Conservation (phyloP, 2,329 filamentous ascomycete genomes). For the Boeremia lycopersici region DNA sequence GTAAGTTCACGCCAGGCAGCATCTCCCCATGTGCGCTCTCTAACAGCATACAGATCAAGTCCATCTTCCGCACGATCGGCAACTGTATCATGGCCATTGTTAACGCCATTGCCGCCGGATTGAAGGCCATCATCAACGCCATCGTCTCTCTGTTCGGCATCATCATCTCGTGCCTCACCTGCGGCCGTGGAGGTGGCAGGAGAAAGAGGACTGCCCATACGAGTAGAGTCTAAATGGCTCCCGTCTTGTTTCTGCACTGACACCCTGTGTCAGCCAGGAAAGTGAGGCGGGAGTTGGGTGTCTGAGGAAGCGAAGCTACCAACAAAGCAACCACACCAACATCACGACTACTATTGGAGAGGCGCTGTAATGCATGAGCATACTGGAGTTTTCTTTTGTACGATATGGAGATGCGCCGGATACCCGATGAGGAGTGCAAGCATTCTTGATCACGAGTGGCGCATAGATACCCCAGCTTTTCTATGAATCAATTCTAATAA, state of each 20-base stretch:
- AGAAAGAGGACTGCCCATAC: too few species aligned
- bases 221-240: conserved; percentile 45
- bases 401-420: conserved; percentile 15
- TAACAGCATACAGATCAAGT: conserved; percentile 46
- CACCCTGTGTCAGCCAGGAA: conserved; percentile 19
- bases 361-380: conserved; percentile 16
- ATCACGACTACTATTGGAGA: neutral
- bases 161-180: conserved; percentile 57
- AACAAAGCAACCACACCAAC: neutral
- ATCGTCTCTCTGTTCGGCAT: conserved; percentile 57
- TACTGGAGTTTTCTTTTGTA: conserved; percentile 18
- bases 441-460: conserved; percentile 26
- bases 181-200: conserved; percentile 53
- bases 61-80: conserved; percentile 55
- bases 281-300: conserved; percentile 23
- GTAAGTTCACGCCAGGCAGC: conserved; percentile 60
- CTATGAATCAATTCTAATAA: conserved; percentile 23
- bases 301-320: conserved; percentile 11
- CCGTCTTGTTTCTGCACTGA: conserved; percentile 21
- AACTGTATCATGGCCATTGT: conserved; percentile 55
- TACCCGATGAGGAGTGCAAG: conserved; percentile 16
- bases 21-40: neutral
- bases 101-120: conserved; percentile 52
- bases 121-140: conserved; percentile 56
- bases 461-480: conserved; percentile 33